Evolutionary conservation across 2,329 filamentous ascomycete genomes (phyloP), one percentile per base, ranked within the genome.

Genomic region (Dothideomycetes sp.): DNA sequence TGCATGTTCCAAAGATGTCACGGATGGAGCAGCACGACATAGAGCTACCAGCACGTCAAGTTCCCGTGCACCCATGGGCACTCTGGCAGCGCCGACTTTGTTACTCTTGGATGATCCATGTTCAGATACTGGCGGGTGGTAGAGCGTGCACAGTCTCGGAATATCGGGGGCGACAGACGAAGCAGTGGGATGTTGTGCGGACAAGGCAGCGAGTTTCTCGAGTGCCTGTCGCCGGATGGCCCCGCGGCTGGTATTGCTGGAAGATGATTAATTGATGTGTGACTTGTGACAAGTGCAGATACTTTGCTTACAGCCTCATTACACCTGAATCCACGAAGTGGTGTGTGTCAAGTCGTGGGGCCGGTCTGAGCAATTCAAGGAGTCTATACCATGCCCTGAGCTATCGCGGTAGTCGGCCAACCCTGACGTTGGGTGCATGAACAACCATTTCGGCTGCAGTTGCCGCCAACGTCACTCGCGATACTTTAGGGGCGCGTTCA

Each of bases 31-130:
- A 38, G 89, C 85, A 63, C 88, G 89, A 68, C 89, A 96, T 18
- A 98, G 71, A 32, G 91, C 86, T 18, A 96, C 66, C 18, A 98
- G 72, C 38, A 94, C 84, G 60, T 98, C 89, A 50, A 94, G 81
- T 68, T 98, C 93, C 53, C 84, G 80, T 39, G 88, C 77, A 38
- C 80, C 60, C 58, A 66, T 68, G 2, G 58, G 59, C 14, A 14
- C 17, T 19, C 40, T 32, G 22, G 37, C 36, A n/a, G 31, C 29
- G 4, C 53, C 56, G 12, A 12, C 7, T 7, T 27, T 7, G 42
- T 53, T 51, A 17, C 40, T 34, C 18, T 27, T 14, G 5, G 19
- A 19, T 27, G 22, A 7, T 7, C 22, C 22, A 27, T 27, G 7
- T 27, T 27, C 22, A 12, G 7, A n/a, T n/a, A n/a, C 12, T 27